phyloP scores from a whole-genome alignment of 345 rosid species.

The Erucastrum elatum region DNA sequence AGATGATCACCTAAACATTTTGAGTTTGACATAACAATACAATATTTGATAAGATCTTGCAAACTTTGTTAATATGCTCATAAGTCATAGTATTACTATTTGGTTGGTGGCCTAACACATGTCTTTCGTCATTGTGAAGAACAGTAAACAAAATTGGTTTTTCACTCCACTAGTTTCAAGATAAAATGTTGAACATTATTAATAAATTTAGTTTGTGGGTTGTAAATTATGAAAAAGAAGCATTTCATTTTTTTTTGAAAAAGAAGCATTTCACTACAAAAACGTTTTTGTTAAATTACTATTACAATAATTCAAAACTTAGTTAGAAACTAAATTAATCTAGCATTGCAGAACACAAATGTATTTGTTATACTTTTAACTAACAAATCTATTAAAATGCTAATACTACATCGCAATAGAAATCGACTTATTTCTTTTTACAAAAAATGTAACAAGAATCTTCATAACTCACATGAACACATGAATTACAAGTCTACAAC shows the following conservation, averaged over 20 bases:
- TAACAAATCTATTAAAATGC: slow-evolving; percentile 13
- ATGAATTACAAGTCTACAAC: slow-evolving; percentile 28
- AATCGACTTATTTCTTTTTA: slow-evolving; percentile 21
- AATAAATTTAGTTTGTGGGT: background rate
- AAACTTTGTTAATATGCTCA: slow-evolving; percentile 26
- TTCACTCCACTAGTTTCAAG: slow-evolving; percentile 31
- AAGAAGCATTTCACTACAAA: background rate
- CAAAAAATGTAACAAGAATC: slow-evolving; percentile 30
- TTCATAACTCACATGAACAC: slow-evolving; percentile 18
- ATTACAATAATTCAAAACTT: background rate
- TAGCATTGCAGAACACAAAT: background rate
- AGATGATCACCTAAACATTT: slow-evolving; percentile 33
- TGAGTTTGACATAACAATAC: slow-evolving; percentile 30
- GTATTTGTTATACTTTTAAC: background rate
- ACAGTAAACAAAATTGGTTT: slow-evolving; percentile 38
- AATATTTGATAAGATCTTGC: background rate
- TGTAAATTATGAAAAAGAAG: background rate
- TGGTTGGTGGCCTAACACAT: slow-evolving; percentile 44
- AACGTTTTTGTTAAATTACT: background rate
- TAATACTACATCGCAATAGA: slow-evolving; percentile 9
- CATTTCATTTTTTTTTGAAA: background rate
- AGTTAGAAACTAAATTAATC: background rate
- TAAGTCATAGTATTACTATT: slow-evolving; percentile 30
- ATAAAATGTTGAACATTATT: background rate
- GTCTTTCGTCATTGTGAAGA: slow-evolving; percentile 18